phyloP scores from a whole-genome alignment of 2,329 filamentous ascomycete species.

The Aspergillus carbonarius region DNA sequence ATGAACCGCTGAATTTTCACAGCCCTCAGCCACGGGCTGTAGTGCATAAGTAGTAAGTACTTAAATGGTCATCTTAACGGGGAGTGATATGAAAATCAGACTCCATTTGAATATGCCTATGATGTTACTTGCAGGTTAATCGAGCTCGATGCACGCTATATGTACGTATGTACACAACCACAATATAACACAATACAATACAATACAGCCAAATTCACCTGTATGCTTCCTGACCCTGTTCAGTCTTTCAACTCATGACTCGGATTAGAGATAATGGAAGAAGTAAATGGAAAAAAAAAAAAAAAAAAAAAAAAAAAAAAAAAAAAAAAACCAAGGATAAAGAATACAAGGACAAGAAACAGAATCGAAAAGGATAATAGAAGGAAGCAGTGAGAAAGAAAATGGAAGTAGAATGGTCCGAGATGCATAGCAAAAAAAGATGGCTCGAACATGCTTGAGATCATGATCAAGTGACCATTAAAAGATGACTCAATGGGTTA shows the following conservation, averaged over 20 bases:
- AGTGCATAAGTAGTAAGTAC: too few species aligned
- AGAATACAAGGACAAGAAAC: slow-evolving; percentile 3
- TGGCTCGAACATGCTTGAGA: not conserved
- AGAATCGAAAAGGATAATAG: not conserved
- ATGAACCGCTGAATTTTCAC: too few species aligned
- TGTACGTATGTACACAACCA: slow-evolving; percentile 13
- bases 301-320: slow-evolving; percentile 8
- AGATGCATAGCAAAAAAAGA: not conserved
- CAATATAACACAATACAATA: slow-evolving; percentile 18
- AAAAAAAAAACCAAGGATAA: slow-evolving; percentile 1
- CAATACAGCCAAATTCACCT: slow-evolving; percentile 1
- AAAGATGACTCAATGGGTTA: not conserved
- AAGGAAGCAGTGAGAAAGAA: not conserved
- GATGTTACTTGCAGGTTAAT: not conserved
- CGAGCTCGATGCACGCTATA: slow-evolving; percentile 3
- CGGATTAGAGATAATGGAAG: not conserved
- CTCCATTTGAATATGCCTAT: too few species aligned
- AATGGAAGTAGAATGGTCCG: not conserved
- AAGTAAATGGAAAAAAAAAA: slow-evolving; percentile 12
- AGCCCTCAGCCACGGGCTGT: too few species aligned
- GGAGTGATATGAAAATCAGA: too few species aligned
- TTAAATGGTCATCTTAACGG: too few species aligned
- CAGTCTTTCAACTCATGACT: slow-evolving; percentile 2
- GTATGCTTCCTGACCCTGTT: not conserved
- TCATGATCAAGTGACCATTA: not conserved